Conservation (phyloP, 768 basidiomycete genomes). For the Scleroderma citrinum region DNA sequence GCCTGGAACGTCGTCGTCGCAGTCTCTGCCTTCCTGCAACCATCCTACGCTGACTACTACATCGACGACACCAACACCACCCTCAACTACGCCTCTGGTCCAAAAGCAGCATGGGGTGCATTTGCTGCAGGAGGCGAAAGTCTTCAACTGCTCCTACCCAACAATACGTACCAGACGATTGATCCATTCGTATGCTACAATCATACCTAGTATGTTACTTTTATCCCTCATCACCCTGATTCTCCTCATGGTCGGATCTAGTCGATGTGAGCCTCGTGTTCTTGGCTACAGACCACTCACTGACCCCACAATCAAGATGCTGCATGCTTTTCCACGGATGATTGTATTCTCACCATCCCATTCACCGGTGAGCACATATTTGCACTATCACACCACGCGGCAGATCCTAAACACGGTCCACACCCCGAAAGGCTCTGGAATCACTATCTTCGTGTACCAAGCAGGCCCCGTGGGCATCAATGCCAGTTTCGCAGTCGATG, state of each 20-base stretch:
- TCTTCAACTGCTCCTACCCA: constrained; percentile 14
- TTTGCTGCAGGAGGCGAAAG: constrained; percentile 8
- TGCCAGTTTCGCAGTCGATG: constrained; percentile 17
- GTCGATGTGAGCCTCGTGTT: constrained; percentile 12
- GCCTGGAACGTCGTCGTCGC: background rate
- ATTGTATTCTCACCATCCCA: constrained; percentile 14
- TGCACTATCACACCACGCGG: background rate
- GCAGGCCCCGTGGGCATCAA: constrained; percentile 20
- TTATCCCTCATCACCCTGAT: background rate
- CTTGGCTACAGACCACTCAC: background rate
- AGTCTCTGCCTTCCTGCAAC: constrained; percentile 3
- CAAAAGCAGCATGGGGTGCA: constrained; percentile 19
- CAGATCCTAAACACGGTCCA: background rate
- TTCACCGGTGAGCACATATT: constrained; percentile 17
- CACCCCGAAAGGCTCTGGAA: constrained; percentile 13
- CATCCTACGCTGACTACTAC: constrained; percentile 14
- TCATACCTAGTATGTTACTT: constrained; percentile 17
- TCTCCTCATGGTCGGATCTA: constrained; percentile 5
- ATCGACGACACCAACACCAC: constrained; percentile 20
- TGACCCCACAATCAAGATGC: constrained; percentile 11
- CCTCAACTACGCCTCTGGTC: constrained; percentile 18
- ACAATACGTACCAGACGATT: constrained; percentile 13
- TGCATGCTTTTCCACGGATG: constrained; percentile 14
- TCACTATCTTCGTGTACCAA: constrained; percentile 19
- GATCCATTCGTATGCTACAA: constrained; percentile 20